Conservation (phyloP, 1,284 basidiomycete species). For the Cystobasidiaceae sp. region DNA sequence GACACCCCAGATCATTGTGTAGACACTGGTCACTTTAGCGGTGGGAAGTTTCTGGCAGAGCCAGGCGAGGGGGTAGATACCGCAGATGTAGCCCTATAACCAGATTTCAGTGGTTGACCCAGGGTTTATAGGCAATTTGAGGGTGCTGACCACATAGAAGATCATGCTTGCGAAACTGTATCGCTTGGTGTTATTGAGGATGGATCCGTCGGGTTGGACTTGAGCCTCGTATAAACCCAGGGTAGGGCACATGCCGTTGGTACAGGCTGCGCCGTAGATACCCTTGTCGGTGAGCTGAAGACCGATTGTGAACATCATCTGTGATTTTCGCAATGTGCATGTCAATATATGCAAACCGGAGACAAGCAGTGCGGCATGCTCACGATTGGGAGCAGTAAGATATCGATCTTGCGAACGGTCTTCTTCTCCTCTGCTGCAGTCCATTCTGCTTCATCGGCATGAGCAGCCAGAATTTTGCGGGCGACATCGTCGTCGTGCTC, state of each 20-base stretch:
- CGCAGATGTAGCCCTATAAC: not conserved
- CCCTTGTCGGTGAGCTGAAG: not conserved
- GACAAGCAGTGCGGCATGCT: too few relatives aligned
- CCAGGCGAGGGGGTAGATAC: not conserved
- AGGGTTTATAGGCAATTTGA: too few relatives aligned
- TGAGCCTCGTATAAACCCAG: not conserved
- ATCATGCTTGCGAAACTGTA: not conserved
- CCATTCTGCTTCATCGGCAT: not conserved
- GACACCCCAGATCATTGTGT: not conserved
- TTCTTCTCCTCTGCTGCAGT: not conserved
- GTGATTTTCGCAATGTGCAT: too few relatives aligned
- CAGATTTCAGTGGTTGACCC: too few relatives aligned
- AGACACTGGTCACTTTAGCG: not conserved
- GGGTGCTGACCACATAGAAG: not conserved
- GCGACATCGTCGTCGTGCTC: too few relatives aligned
- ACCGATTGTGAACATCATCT: not conserved
- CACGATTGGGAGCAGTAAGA: not conserved
- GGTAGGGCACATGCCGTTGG: not conserved
- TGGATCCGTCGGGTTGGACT: not conserved
- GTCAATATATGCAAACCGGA: too few relatives aligned
- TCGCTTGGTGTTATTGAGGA: not conserved
- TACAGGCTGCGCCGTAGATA: not conserved
- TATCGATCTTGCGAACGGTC: not conserved
- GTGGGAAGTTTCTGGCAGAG: not conserved
- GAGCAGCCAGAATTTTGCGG: not conserved